Base-by-base conservation (phyloP, 345 rosid species). In the Ceriops decandra region DNA sequence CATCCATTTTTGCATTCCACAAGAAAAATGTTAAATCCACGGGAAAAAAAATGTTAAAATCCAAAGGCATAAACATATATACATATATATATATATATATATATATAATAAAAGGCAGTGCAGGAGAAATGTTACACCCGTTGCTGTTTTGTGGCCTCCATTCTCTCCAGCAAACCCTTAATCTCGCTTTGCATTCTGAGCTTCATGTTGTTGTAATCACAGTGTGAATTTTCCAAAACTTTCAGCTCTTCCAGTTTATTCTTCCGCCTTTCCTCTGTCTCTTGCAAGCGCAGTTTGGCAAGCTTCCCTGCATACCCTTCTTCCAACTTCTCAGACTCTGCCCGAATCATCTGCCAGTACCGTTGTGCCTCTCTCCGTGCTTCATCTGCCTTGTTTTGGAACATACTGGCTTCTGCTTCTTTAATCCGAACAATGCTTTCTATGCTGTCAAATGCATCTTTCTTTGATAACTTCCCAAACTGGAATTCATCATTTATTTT, bases 101-200 rank as follows among this genome's bases (percentile, higher is more conserved):
- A n/a, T n/a, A n/a, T n/a, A n/a, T n/a, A n/a, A n/a, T n/a, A n/a
- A n/a, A 7, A 8, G 5, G 53, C 52, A 51, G 31, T 22, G 57
- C 32, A 31, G 15, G 57, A 5, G 42, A 36, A 5, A 27, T 24
- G 20, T 68, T 51, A 77, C 67, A 73, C 77, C 68, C 67, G 22
- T 56, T 77, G 74, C 52, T 64, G 81, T 57, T 77, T 77, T 52
- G 96, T 90, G 63, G 88, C 83, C 61, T 91, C 97, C 92, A 95
- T 90, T 83, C 97, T 90, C 80, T 90, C 85, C 85, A 91, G 71
- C 84, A 95, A 79, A 32, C 96, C 95, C 67, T 86, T 85, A 76
- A 95, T 91, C 79, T 95, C 97, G 57, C 82, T 83, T 82, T 88
- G 97, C 99, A 95, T 95, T 77, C 98, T 88, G 77, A 86, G 66